phyloP scores from a whole-genome alignment of 805 yeast genomes.

The Zygosaccharomyces siamensis region DNA sequence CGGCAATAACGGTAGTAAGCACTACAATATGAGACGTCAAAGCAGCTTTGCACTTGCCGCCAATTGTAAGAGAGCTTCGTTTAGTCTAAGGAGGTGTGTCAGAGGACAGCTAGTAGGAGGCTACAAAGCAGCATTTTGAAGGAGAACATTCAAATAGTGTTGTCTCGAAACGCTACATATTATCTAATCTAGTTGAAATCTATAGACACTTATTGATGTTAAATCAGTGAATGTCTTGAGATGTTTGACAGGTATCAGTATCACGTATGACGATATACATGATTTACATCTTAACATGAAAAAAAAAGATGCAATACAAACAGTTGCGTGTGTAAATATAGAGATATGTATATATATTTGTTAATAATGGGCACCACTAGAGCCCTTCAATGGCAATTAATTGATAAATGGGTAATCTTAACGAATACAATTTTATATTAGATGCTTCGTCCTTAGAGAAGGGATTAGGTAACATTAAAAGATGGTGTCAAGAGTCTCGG shows the following conservation, averaged over 20 bases:
- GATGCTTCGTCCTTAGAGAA: conserved; percentile 66
- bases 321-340: neutral
- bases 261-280: neutral
- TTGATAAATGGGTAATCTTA: conserved; percentile 5
- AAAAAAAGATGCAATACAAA: neutral
- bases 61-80: too few species aligned
- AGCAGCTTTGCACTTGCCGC: too few species aligned
- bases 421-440: conserved; percentile 43
- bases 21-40: too few species aligned
- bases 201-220: too few species aligned
- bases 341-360: neutral
- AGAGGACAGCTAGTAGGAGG: too few species aligned
- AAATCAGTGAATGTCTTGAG: too few species aligned
- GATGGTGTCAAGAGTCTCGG: conserved; percentile 46
- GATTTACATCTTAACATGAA: neutral
- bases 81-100: too few species aligned
- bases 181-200: too few species aligned
- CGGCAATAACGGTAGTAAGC: too few species aligned
- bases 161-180: too few species aligned
- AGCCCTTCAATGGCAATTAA: neutral
- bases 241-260: neutral
- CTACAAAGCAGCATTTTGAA: too few species aligned
- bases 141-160: too few species aligned
- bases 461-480: conserved; percentile 62
- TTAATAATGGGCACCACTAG: neutral